Evolutionary conservation across 345 rosid species (phyloP).

Genomic region (Pseudoturritis turrita): DNA sequence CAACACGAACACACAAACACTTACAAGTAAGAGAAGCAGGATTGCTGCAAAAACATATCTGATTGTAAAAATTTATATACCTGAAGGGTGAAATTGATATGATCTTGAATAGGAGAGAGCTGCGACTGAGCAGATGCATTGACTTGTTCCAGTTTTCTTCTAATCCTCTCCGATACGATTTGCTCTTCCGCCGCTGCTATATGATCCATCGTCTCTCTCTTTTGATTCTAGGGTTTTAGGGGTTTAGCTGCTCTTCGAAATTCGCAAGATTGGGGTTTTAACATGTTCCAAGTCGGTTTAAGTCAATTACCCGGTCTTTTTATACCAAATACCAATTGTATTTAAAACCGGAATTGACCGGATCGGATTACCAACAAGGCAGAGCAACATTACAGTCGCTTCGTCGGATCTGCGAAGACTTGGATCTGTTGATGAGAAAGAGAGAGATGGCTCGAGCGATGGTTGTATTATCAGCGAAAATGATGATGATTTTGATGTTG

Average conservation of each 20-base stretch:
- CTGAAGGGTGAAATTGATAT: slow-evolving; percentile 90
- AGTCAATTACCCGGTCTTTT: background rate
- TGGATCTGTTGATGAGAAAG: slow-evolving; percentile 7
- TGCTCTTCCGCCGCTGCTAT: slow-evolving; percentile 61
- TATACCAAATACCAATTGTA: background rate
- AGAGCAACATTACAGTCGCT: background rate
- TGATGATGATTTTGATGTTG: slow-evolving; percentile 11
- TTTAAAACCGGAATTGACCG: slow-evolving; percentile 16
- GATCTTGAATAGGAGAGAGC: slow-evolving; percentile 75
- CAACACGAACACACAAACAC: background rate
- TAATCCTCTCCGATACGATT: slow-evolving; percentile 57
- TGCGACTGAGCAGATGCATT: slow-evolving; percentile 62
- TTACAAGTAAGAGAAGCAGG: background rate
- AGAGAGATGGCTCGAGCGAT: slow-evolving; percentile 24
- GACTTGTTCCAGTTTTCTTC: slow-evolving; percentile 59
- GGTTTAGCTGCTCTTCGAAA: slow-evolving; percentile 6
- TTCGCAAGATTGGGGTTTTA: background rate
- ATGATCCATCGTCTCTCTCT: slow-evolving; percentile 50
- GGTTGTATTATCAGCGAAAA: background rate
- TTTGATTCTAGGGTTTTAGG: slow-evolving; percentile 18
- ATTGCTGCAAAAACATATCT: background rate
- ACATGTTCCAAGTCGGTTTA: background rate
- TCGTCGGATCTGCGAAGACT: slow-evolving; percentile 2
- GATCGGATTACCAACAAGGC: background rate
- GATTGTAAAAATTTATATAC: slow-evolving; percentile 13